Percentiles rank a stretch among this genome's conserved stretches.
Conservation (phyloP, 495 filamentous ascomycete species). For the Aspergillus heteromorphus region DNA sequence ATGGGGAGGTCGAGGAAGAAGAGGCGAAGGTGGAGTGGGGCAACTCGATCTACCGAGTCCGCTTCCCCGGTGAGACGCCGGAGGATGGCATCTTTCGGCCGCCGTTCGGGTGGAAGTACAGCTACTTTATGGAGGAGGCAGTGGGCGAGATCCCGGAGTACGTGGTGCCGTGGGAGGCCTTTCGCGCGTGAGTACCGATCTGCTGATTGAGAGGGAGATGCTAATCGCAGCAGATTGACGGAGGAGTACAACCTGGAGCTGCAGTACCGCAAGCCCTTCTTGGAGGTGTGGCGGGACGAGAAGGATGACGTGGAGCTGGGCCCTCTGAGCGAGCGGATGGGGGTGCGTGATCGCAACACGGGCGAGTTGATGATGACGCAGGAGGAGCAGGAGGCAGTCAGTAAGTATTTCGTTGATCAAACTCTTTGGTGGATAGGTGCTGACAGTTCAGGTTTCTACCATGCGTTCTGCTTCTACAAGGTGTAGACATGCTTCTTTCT, state of each 20-base stretch:
- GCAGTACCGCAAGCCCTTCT: conserved; percentile 83
- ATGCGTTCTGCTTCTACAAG: conserved; percentile 93
- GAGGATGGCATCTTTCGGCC: conserved; percentile 78
- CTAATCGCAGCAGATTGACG: conserved; percentile 49
- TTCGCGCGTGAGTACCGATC: conserved; percentile 57
- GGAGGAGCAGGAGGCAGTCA: conserved; percentile 85
- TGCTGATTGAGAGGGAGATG: conserved; percentile 14
- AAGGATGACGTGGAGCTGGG: conserved; percentile 75
- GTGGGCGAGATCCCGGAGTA: conserved; percentile 97
- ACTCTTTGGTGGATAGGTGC: background rate
- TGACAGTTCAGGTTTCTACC: conserved; percentile 60
- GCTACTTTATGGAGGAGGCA: conserved; percentile 89
- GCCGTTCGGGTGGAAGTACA: conserved; percentile 96
- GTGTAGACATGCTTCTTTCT: conserved; percentile 42
- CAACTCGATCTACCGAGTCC: conserved; percentile 83
- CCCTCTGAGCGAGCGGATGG: conserved; percentile 87
- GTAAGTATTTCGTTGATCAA: conserved; percentile 30
- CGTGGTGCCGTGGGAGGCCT: conserved; percentile 96
- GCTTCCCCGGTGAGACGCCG: conserved; percentile 76
- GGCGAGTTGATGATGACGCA: conserved; percentile 64
- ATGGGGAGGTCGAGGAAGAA: conserved; percentile 50
- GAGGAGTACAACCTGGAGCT: conserved; percentile 96
- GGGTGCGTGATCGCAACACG: conserved; percentile 66
- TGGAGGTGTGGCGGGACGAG: conserved; percentile 86
- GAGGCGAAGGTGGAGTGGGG: conserved; percentile 69